Base-by-base conservation (phyloP, 192 early-diverging fungal species). In the Haplosporangium gracile region DNA sequence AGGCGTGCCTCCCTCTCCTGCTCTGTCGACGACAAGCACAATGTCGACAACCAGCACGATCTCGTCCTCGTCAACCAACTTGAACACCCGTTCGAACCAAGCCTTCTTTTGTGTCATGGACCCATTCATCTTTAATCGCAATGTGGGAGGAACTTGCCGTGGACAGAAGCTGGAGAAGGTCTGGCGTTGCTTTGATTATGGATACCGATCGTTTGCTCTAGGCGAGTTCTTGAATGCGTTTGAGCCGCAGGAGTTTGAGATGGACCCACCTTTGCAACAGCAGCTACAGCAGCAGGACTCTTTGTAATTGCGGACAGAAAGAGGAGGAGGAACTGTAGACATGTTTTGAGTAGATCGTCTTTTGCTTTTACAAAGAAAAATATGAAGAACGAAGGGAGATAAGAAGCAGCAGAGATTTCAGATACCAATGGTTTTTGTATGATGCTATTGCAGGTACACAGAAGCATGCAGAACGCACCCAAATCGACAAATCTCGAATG, bases 121-220 rank as follows among this genome's bases (percentile, higher is more conserved):
- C 20, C 83, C 83, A 2, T 85, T 85, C 40, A 68, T 85, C 11
- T 10, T 16, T 15, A 55, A 45, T 45, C 73, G 83, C 43, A 85
- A 85, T 68, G 83, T 85, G 6, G 83, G 70, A 53, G 83, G 72
- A 1, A 47, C 78, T 1, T 85, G 83, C 40, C 77, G 78, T 4
- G 83, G 78, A 24, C 70, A 76, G 43, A 69, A 70, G n/a, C 34
- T 85, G 20, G 75, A 53, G 34, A 76, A 72, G 49, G 83, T 80
- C 0, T 85, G 83, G 83, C 75, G 60, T 39, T 76, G 74, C 70
- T 85, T 85, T 77, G 83, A 85, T 55, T 43, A 84, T 60, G 82
- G 74, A 3, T 84, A 84, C 77, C 74, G 75, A 32, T 72, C 74
- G 36, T 26, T 84, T 22, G 82, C 68, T 13, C 38, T 75, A 1